Conservation (phyloP, 495 filamentous ascomycete genomes). For the Aspergillus sclerotiicarbonarius region DNA sequence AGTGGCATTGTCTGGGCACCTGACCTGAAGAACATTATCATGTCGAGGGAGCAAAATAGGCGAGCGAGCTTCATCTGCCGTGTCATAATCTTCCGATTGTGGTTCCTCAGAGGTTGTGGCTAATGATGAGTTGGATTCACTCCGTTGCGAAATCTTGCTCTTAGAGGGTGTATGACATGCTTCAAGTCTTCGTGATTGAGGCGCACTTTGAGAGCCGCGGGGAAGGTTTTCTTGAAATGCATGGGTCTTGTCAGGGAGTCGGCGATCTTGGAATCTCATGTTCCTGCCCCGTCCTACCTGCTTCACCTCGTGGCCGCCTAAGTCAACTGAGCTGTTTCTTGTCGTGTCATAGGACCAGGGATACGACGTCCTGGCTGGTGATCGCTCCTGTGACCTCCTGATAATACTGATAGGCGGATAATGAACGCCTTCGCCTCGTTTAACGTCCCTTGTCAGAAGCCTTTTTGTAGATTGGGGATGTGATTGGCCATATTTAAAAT, state of each 20-base stretch:
- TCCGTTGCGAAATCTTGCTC: slow-evolving; percentile 3
- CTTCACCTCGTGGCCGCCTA: background rate
- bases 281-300: background rate
- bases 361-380: background rate
- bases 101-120: slow-evolving; percentile 16
- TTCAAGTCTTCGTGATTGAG: slow-evolving; percentile 4
- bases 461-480: background rate
- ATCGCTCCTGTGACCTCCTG: background rate
- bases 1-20: background rate
- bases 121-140: slow-evolving; percentile 20
- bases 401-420: background rate
- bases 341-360: too few relatives aligned
- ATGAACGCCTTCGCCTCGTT: background rate
- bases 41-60: slow-evolving; percentile 11
- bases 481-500: background rate
- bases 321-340: too few relatives aligned
- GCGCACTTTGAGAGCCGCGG: background rate
- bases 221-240: background rate
- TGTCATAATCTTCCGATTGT: slow-evolving; percentile 35
- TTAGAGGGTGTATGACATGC: background rate
- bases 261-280: background rate
- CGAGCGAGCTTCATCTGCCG: slow-evolving; percentile 35
- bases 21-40: background rate
- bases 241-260: background rate
- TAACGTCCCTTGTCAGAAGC: background rate